Base-by-base conservation (phyloP, 1,284 basidiomycete species). In the Stereum hirsutum region DNA sequence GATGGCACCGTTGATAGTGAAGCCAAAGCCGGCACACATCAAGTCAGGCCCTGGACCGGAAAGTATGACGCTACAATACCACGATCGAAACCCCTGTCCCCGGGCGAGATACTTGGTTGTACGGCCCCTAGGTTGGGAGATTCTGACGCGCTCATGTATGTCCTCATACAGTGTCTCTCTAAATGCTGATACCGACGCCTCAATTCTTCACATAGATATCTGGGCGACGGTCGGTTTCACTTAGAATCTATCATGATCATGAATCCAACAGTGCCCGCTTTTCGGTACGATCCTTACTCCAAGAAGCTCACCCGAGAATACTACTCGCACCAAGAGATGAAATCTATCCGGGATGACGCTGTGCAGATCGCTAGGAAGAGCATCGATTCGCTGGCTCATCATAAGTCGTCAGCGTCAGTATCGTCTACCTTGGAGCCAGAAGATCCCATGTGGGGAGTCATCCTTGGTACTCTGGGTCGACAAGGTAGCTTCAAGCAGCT, bases 191-290 rank as follows among this genome's bases (percentile, higher is more conserved):
- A 23, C 28, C 35, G 20, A 30, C 31, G 41, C 34, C 37, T 43
- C 24, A n/a, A 17, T 42, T 45, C 39, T 28, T 42, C 37, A 44
- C 54, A 28, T 38, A 93, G 91, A 54, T 99, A 99, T 61, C 78
- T 99, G 24, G 96, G 96, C 19, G 96, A 99, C 57, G 96, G 96
- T 15, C 82, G 96, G 11, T 99, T 99, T 68, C 96, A 99, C 59
- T 75, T 99, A 14, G 96, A 99, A 63, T 89, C 89, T 11, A 94
- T 98, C 60, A 99, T 99, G 96, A 98, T 99, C 48, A 92, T 92
- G 24, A 99, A 99, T 61, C 96, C 96, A 0, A 66, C 74, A n/a
- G 77, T 98, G 19, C 92, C 95, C 10, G 94, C 96, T 0, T 99
- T 97, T 70, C 80, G 96, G 24, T 99, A 98, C 64, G 96, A 99